These are phyloP conservation scores for Adansonia grandidieri DNA, from an alignment of 441 rosid species.

Conservation along the genomic window DNA sequence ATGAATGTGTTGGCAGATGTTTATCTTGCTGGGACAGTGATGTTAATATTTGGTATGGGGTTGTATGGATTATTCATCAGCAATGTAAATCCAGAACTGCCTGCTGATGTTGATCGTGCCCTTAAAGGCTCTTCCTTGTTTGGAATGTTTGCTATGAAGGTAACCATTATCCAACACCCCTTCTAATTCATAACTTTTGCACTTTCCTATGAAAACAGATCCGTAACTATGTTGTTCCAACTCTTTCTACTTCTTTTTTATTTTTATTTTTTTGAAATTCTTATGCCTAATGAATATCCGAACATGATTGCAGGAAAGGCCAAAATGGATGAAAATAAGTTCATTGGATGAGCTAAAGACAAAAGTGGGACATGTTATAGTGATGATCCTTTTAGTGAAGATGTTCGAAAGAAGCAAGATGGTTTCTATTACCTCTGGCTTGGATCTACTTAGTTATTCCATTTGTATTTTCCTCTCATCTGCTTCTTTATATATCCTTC, in stretches of 20 bases:
- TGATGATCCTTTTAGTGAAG: conserved; percentile 92
- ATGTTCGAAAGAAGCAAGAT: conserved; percentile 96
- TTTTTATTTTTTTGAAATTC: no score
- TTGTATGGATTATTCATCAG: conserved; percentile 81
- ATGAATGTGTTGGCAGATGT: conserved; percentile 57
- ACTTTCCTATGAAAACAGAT: neutral
- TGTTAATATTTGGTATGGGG: conserved; percentile 90
- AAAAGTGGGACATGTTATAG: conserved; percentile 90
- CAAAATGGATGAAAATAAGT: conserved; percentile 94
- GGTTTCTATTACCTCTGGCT: conserved; percentile 80
- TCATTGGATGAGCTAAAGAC: conserved; percentile 87
- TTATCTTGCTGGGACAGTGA: conserved; percentile 89
- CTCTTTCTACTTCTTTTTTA: no score
- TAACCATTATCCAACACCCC: conserved; percentile 2
- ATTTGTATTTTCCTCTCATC: conserved; percentile 84
- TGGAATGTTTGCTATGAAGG: conserved; percentile 89
- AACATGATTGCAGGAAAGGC: conserved; percentile 55
- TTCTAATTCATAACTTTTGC: neutral
- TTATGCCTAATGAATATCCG: no score
- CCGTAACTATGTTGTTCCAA: no score
- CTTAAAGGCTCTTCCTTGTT: conserved; percentile 78
- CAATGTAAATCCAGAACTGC: conserved; percentile 46
- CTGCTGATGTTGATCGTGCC: conserved; percentile 63
- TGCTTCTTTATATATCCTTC: conserved; percentile 85
- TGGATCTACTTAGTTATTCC: conserved; percentile 79